Base-by-base conservation (phyloP, 257 asterid species). In the Rauvolfia tetraphylla region DNA sequence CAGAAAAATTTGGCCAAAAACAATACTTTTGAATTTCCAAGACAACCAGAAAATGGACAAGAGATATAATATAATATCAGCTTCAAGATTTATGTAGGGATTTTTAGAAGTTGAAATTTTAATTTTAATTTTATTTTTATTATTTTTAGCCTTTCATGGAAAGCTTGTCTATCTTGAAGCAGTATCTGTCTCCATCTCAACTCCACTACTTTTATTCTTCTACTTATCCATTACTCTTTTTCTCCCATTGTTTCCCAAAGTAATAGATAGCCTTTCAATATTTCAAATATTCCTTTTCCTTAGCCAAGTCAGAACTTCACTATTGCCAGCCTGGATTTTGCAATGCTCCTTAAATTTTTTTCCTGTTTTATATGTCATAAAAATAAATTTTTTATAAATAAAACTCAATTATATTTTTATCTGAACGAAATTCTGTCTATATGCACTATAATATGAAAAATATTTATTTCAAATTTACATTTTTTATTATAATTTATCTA, bases 191-290 rank as follows among this genome's bases (percentile, higher is more conserved):
- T 73, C 71, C 74, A 79, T 80, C 58, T 74, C 71, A 79, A 73
- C 39, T 78, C 84, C 88, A 80, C 88, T 78, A 49, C 77, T 73
- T 58, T 77, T 59, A 72, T 61, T 38, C 68, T 69, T 77, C 74
- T 38, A 61, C 54, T 48, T 74, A 74, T 49, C 77, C 79, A 78
- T 63, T 77, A 13, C 22, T 20, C 38, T 42, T 20, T 77, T 57
- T 51, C 51, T 48, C 51, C 7, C 25, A 42, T 63, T 53, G 18
- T 49, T 71, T 73, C 18, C 15, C 56, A 53, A 70, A 41, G 73
- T 66, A 56, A 54, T 67, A 27, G 42, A 39, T 68, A 29, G 36
- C 8, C 0, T 79, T 83, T 27, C n/a, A n/a, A n/a, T n/a, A n/a
- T 79, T 83, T 27, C 27, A 51, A 72, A n/a, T 72, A 57, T 73